Evolutionary conservation across 2,329 filamentous ascomycete genomes (phyloP).

Genomic region (Alternaria alternata): DNA sequence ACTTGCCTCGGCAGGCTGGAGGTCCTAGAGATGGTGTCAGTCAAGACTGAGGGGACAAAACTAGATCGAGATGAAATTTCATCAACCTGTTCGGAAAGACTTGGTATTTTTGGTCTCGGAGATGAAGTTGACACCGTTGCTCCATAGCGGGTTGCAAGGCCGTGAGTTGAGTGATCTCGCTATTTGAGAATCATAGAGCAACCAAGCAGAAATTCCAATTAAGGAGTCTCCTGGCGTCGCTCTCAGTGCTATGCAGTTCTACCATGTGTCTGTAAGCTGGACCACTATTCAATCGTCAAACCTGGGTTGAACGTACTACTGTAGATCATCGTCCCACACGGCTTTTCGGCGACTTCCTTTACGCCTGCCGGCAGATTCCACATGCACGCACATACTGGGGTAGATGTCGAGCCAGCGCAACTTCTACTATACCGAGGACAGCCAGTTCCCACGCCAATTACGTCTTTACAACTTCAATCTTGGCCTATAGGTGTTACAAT

Average conservation of each 20-base stretch:
- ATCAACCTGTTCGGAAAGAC: neutral
- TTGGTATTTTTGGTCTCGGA: neutral
- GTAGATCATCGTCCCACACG: neutral
- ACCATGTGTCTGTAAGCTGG: neutral
- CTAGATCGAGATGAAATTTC: neutral
- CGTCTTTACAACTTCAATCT: slow-evolving; percentile 1
- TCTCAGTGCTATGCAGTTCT: neutral
- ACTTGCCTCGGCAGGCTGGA: neutral
- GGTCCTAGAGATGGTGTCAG: neutral
- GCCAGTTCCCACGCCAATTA: neutral
- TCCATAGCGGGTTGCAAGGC: neutral
- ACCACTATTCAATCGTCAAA: neutral
- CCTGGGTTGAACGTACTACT: neutral
- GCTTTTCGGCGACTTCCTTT: neutral
- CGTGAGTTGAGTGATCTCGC: neutral
- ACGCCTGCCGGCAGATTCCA: neutral
- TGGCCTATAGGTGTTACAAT: neutral
- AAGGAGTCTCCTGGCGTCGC: neutral
- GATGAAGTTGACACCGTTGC: neutral
- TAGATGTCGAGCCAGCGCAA: neutral
- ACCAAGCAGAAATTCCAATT: neutral
- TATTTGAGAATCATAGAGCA: neutral
- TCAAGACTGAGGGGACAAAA: neutral
- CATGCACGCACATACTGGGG: neutral
- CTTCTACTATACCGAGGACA: neutral